These are phyloP conservation scores for Rhynchospora tenuis DNA, from an alignment of 176 grass and related monocot genomes.

Conservation along the genomic window DNA sequence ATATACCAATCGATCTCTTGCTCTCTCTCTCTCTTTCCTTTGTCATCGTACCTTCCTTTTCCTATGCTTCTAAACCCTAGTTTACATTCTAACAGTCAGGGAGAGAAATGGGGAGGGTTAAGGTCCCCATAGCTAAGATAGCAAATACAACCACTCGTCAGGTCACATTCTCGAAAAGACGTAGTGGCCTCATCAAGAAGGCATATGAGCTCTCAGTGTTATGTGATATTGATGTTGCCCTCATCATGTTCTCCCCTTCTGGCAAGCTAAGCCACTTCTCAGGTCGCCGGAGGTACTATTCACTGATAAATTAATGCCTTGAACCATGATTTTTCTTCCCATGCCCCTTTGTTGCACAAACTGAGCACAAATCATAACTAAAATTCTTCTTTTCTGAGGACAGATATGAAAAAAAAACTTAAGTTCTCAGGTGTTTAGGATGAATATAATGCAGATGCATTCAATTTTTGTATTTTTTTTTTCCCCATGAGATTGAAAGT, in stretches of 20 bases:
- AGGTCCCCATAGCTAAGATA: conserved; percentile 68
- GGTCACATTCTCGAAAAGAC: conserved; percentile 80
- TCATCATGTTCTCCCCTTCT: conserved; percentile 80
- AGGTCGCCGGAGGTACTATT: conserved; percentile 32
- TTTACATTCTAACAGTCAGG: neutral
- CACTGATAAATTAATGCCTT: neutral
- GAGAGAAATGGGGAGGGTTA: conserved; percentile 51
- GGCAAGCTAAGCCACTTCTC: conserved; percentile 54
- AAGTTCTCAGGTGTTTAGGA: too few relatives aligned
- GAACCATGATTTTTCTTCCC: neutral
- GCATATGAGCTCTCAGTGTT: conserved; percentile 72
- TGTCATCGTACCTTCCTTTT: neutral
- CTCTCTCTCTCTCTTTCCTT: neutral
- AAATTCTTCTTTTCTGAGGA: neutral
- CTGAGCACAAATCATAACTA: neutral
- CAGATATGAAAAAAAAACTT: too few relatives aligned
- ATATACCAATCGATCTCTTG: neutral
- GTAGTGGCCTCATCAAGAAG: conserved; percentile 81
- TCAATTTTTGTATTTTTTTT: neutral
- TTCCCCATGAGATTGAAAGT: neutral
- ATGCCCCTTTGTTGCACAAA: neutral
- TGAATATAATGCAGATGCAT: neutral
- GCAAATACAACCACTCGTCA: conserved; percentile 54
- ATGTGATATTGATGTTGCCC: conserved; percentile 70
- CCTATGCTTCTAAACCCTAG: neutral